Base-by-base conservation (phyloP, 2,329 filamentous ascomycete species). In the Tolypocladium capitatum region DNA sequence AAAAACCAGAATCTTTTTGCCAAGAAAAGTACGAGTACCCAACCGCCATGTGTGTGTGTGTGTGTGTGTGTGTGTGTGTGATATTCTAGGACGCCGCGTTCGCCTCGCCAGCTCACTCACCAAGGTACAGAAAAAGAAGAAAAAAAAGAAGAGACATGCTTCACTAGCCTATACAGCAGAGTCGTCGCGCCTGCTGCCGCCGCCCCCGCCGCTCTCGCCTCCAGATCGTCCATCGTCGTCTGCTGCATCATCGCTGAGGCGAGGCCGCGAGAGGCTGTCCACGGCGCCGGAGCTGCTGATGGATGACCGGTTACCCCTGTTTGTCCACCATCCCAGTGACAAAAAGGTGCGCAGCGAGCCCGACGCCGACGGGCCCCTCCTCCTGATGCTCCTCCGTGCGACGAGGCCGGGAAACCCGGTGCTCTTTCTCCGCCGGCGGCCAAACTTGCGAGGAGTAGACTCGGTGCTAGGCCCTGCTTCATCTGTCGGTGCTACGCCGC, bases 321-420 rank as follows among this genome's bases (percentile, higher is more conserved):
- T 35, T 13, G 51, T 50, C 70, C 76, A 80, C 79, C 79, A 83
- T 28, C 65, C 68, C 52, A 80, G 60, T 35, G 72, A 74, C 62
- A 73, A 75, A 24, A 82, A 64, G 1, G 72, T 72, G 5, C 72
- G 68, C 1, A 76, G 58, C 0, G 74, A 69, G 14, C 74, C 72
- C 43, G 78, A 76, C 1, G 75, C 54, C 2, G 63, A 63, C 6
- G 67, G 66, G 35, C 62, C 57, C 42, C 62, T 67, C 50, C 64
- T 66, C 42, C 66, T 59, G 18, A 66, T 59, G 32, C 66, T 63
- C 43, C 68, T 67, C 35, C 77, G 68, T 6, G 78, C 76, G 5
- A 71, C 75, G 48, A 82, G 78, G 0, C 78, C 76, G 0, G 76
- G 77, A 51, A 83, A 82, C 0, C 78, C 78, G 0, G 76, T 81